Evolutionary conservation across 805 yeast genomes (phyloP).

Genomic region (Saccharomycodes ludwigii): DNA sequence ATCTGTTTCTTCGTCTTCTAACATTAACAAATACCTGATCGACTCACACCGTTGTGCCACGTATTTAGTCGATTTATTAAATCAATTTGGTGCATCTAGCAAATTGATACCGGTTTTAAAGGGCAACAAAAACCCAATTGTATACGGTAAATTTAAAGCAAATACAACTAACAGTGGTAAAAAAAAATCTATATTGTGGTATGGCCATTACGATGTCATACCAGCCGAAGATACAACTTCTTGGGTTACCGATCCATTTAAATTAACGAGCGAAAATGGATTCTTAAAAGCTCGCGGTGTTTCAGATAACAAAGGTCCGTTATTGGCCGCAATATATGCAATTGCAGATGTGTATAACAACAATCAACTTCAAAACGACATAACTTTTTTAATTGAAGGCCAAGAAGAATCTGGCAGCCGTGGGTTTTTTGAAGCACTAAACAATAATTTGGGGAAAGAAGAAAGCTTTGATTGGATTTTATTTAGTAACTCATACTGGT

Average conservation of each 20-base stretch:
- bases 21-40: slow-evolving; percentile 40
- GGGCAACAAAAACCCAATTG: slow-evolving; percentile 63
- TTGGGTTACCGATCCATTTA: slow-evolving; percentile 77
- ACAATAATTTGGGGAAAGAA: slow-evolving; percentile 40
- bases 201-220: slow-evolving; percentile 94
- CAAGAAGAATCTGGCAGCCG: slow-evolving; percentile 90
- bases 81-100: slow-evolving; percentile 58
- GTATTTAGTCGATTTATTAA: slow-evolving; percentile 48
- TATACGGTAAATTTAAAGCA: slow-evolving; percentile 57
- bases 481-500: slow-evolving; percentile 87
- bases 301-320: slow-evolving; percentile 91
- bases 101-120: slow-evolving; percentile 58
- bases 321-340: slow-evolving; percentile 75
- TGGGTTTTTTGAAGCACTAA: slow-evolving; percentile 67
- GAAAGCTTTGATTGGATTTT: slow-evolving; percentile 74
- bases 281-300: slow-evolving; percentile 86
- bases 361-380: slow-evolving; percentile 49
- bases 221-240: slow-evolving; percentile 49
- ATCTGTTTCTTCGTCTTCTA: slow-evolving; percentile 68
- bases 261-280: slow-evolving; percentile 66
- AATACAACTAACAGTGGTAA: slow-evolving; percentile 14
- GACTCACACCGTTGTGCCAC: slow-evolving; percentile 84
- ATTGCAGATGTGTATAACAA: slow-evolving; percentile 56
- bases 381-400: slow-evolving; percentile 81
- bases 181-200: slow-evolving; percentile 56